A percentile compares a stretch with the other conserved stretches of the same genome.
Evolutionary conservation across 2,329 filamentous ascomycete genomes (phyloP).

Genomic region (Hawksworthiomyces lignivorus): DNA sequence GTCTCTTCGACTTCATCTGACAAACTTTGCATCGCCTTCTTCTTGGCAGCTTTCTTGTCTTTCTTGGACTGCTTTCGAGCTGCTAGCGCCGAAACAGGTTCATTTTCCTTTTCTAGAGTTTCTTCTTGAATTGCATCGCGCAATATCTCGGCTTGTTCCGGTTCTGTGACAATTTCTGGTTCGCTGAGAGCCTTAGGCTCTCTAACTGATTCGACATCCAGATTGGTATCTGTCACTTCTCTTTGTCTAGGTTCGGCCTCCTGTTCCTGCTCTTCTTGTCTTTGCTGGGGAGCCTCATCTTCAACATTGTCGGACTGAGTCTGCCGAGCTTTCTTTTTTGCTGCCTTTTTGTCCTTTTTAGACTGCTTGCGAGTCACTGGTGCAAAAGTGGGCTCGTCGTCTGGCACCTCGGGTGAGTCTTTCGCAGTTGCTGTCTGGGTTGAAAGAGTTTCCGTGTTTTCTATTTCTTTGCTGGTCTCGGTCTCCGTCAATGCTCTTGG

Average conservation of each 20-base stretch:
- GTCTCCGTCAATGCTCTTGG: too few relatives aligned
- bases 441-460: too few relatives aligned
- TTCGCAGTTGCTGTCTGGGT: too few relatives aligned
- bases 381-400: neutral
- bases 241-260: too few relatives aligned
- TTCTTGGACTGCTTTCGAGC: neutral
- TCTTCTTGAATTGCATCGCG: neutral
- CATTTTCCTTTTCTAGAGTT: neutral
- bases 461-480: too few relatives aligned
- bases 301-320: neutral
- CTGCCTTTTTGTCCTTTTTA: conserved; percentile 2
- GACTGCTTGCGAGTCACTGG: neutral
- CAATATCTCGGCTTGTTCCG: neutral
- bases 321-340: conserved; percentile 1
- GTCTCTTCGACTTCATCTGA: neutral
- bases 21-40: conserved; percentile 1
- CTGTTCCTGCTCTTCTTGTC: neutral
- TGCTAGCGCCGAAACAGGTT: neutral
- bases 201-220: too few relatives aligned
- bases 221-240: too few relatives aligned
- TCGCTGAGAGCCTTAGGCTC: too few relatives aligned
- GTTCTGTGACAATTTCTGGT: neutral
- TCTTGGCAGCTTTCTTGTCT: conserved; percentile 11
- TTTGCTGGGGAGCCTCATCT: neutral
- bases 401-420: neutral